These are phyloP conservation scores for Ogataea allantospora DNA, from an alignment of 805 yeast species.

Conservation along the genomic window DNA sequence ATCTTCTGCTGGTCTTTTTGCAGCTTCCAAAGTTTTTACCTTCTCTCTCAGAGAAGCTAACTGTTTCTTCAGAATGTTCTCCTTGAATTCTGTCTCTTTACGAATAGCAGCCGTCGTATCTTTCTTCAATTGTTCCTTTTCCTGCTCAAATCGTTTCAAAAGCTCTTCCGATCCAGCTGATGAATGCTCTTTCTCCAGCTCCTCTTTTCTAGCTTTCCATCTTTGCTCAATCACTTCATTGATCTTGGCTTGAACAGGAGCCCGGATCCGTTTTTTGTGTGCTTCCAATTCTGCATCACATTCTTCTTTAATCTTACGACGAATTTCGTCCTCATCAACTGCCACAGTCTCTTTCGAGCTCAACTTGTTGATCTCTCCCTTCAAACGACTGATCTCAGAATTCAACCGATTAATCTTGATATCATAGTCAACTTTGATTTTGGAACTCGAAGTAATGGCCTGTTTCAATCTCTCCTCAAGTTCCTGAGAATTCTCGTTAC, in stretches of 20 bases:
- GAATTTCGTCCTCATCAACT: conserved; percentile 24
- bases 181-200: conserved; percentile 32
- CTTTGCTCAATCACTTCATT: conserved; percentile 36
- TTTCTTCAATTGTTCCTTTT: conserved; percentile 39
- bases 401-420: conserved; percentile 15
- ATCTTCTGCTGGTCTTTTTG: conserved; percentile 25
- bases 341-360: conserved; percentile 9
- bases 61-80: conserved; percentile 52
- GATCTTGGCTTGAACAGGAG: conserved; percentile 38
- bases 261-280: conserved; percentile 36
- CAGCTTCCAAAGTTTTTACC: conserved; percentile 22
- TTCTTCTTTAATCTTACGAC: conserved; percentile 26
- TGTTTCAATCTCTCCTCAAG: conserved; percentile 4
- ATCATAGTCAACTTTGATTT: conserved; percentile 17
- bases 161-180: conserved; percentile 14
- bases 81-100: conserved; percentile 58
- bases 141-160: conserved; percentile 23
- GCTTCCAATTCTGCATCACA: conserved; percentile 34
- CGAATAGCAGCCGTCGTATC: conserved; percentile 50
- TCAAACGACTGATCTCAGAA: conserved; percentile 18
- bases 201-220: conserved; percentile 33
- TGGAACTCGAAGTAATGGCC: conserved; percentile 15
- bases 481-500: not conserved
- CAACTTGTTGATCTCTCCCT: conserved; percentile 7
- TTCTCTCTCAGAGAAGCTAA: conserved; percentile 50